phyloP scores from a whole-genome alignment of 345 rosid genomes.

The Odontarrhena argentea region DNA sequence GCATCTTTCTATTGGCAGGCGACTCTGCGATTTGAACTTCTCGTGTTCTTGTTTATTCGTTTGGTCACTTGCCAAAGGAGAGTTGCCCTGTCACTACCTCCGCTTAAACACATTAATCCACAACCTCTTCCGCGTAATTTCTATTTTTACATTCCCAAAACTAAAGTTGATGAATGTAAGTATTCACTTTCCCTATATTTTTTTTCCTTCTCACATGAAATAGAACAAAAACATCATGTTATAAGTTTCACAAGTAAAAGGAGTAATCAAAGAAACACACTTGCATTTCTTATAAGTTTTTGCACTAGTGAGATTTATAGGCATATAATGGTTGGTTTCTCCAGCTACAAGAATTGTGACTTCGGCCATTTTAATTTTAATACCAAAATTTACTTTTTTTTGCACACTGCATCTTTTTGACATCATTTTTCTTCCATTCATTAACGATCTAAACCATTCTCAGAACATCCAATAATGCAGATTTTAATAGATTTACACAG shows the following conservation, averaged over 20 bases:
- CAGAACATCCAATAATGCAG: neutral
- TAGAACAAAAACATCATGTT: too few relatives aligned
- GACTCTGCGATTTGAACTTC: constrained; percentile 13
- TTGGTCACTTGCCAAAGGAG: constrained; percentile 44
- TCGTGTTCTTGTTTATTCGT: constrained; percentile 5
- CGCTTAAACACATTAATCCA: constrained; percentile 29
- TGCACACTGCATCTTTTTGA: constrained; percentile 29
- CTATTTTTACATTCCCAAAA: neutral
- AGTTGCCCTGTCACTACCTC: constrained; percentile 45
- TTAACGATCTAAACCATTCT: constrained; percentile 25
- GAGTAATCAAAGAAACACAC: too few relatives aligned
- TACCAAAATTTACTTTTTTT: constrained; percentile 1
- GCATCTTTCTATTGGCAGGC: constrained; percentile 45
- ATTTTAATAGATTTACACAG: neutral
- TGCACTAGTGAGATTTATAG: constrained; percentile 10
- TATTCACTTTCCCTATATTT: constrained; percentile 11
- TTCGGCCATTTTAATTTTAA: neutral
- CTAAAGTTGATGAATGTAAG: constrained; percentile 16
- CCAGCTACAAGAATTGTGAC: constrained; percentile 27
- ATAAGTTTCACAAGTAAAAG: too few relatives aligned
- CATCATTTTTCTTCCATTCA: constrained; percentile 25
- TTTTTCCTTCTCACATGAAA: constrained; percentile 2
- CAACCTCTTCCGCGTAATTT: too few relatives aligned
- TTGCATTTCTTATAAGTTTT: neutral
- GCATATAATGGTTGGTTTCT: constrained; percentile 23